These are phyloP conservation scores for Nemania diffusa DNA, from an alignment of 2,329 filamentous ascomycete genomes.

Conservation along the genomic window DNA sequence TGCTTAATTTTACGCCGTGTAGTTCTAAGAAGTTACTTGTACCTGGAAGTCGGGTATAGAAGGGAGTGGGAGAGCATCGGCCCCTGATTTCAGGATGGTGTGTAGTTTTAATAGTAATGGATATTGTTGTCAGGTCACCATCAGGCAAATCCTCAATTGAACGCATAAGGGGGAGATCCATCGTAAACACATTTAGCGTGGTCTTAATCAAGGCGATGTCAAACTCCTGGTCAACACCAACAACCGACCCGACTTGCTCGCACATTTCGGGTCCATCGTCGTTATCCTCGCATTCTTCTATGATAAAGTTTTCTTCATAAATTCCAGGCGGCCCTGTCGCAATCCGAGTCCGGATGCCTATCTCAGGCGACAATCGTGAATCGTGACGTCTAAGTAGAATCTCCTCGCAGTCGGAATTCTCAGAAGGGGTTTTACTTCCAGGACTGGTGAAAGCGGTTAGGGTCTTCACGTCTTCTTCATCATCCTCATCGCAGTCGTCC, in stretches of 20 bases:
- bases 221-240: conserved; percentile 21
- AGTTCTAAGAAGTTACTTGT: conserved; percentile 25
- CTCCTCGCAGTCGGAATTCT: conserved; percentile 29
- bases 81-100: conserved; percentile 27
- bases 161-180: too few species aligned
- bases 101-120: conserved; percentile 24
- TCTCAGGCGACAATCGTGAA: conserved; percentile 24
- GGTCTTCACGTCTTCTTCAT: conserved; percentile 17
- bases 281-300: conserved; percentile 2
- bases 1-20: conserved; percentile 17
- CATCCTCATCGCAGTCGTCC: conserved; percentile 31
- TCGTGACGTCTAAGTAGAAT: conserved; percentile 18
- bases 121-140: neutral
- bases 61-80: conserved; percentile 17
- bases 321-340: neutral
- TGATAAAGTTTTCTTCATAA: conserved; percentile 9
- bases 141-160: neutral
- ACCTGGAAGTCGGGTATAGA: conserved; percentile 29
- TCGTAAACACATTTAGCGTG: neutral
- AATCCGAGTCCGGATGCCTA: conserved; percentile 1
- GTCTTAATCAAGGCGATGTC: conserved; percentile 31
- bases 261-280: conserved; percentile 8
- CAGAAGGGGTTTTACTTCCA: conserved; percentile 30
- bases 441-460: conserved; percentile 29
- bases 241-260: conserved; percentile 24